Evolutionary conservation across 2,329 filamentous ascomycete species (phyloP), one percentile per base, ranked within the genome.

Genomic region (Pleomassaria siparia): DNA sequence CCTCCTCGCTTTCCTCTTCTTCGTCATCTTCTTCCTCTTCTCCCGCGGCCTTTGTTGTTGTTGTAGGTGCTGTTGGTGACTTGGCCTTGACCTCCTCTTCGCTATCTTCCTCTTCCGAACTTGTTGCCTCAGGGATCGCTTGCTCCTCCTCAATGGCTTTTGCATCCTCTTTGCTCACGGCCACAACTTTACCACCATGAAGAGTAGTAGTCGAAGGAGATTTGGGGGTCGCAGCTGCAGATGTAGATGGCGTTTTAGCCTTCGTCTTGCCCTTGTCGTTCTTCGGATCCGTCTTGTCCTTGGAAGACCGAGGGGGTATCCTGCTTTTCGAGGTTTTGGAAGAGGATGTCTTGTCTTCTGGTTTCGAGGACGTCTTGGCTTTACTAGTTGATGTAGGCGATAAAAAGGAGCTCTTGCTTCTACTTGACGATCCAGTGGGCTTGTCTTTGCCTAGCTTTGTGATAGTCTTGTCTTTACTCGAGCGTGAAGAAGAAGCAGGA

Each of bases 91-190:
- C 36, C 30, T 39, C 46, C 41, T 55, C 50, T 20, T 55, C 46
- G 2, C 46, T 53, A 25, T 49, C 40, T 15, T 58, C 54, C 25
- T 56, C 53, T 40, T 53, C 49, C 13, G 25, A 24, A 49, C 46
- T 54, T 29, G 41, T 56, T 20, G 54, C 69, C 48, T 70, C 65
- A 10, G 54, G 21, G 39, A 66, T 66, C 16, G 58, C 44, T 29
- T 54, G 51, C 21, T 57, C 44, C 32, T 54, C 51, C 21, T 57
- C 69, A n/a, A 64, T 49, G 42, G 55, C 46, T 54, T 67, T 67
- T 28, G 67, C 63, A 43, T 64, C 64, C 32, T 66, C 64, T 36
- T 59, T 43, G 18, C 54, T 55, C 21, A 56, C 62, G 10, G 37
- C 43, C 32, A 54, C 56, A 9, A 69, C 49, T 24, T 52, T 56